Conservation (phyloP, 2,329 filamentous ascomycete species). For the Fusarium hainanense region DNA sequence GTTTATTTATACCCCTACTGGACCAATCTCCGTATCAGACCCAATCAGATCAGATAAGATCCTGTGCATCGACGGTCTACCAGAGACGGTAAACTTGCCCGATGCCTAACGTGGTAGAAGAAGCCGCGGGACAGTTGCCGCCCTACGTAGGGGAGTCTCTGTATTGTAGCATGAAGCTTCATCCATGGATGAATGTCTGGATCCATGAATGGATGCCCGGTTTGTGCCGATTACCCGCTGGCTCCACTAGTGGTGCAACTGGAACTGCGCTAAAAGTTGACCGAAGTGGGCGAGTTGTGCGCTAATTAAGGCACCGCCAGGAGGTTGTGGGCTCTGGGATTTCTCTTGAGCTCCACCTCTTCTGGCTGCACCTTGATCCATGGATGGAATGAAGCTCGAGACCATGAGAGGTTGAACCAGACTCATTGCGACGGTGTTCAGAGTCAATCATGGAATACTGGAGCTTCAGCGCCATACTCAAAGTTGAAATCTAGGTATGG, state of each 20-base stretch:
- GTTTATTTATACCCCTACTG: conserved; percentile 31
- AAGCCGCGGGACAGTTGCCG: background rate
- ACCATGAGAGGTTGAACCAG: background rate
- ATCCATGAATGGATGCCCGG: background rate
- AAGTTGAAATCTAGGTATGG: background rate
- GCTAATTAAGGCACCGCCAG: conserved; percentile 7
- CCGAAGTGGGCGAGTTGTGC: background rate
- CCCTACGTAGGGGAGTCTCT: conserved; percentile 22
- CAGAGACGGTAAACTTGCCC: conserved; percentile 4
- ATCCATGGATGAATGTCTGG: conserved; percentile 1
- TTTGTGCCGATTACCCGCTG: conserved; percentile 32
- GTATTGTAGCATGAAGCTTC: conserved; percentile 20
- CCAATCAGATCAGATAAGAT: conserved; percentile 38
- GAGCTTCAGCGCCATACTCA: background rate
- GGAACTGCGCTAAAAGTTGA: background rate
- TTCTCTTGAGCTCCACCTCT: background rate
- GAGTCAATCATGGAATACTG: background rate
- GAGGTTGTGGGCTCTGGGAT: conserved; percentile 7
- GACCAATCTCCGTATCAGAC: conserved; percentile 20
- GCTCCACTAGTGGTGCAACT: conserved; percentile 22
- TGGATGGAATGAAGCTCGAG: background rate
- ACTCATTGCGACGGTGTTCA: background rate
- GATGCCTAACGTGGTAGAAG: conserved; percentile 9
- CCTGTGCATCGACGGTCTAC: background rate
- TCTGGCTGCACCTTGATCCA: background rate